Conservation (phyloP, 2,329 filamentous ascomycete species). For the Cercospora berteroae region DNA sequence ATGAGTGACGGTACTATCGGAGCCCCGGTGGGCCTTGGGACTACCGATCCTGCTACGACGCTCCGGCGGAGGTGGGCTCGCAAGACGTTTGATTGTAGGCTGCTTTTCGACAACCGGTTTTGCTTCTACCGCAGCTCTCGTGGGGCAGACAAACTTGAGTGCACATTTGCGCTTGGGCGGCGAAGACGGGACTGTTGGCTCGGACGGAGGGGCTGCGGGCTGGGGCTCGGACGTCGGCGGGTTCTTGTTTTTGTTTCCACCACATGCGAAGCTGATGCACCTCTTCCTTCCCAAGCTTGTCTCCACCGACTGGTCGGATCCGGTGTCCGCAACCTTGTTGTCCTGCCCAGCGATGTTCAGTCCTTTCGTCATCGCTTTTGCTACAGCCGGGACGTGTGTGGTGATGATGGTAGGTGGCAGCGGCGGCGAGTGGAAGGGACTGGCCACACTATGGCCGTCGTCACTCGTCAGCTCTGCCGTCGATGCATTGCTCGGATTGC, state of each 20-base stretch:
- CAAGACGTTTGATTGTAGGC: conserved; percentile 35
- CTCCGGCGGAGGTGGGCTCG: conserved; percentile 44
- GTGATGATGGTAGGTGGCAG: conserved; percentile 56
- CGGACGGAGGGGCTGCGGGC: conserved; percentile 33
- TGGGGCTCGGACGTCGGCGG: conserved; percentile 39
- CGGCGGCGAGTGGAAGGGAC: conserved; percentile 83
- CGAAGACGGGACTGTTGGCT: conserved; percentile 29
- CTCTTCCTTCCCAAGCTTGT: conserved; percentile 72
- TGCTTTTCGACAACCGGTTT: conserved; percentile 30
- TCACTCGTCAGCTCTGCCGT: conserved; percentile 94
- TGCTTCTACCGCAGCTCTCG: conserved; percentile 46
- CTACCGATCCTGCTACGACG: conserved; percentile 19
- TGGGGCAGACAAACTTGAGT: conserved; percentile 74
- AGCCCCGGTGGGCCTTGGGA: conserved; percentile 45
- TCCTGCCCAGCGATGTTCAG: conserved; percentile 41
- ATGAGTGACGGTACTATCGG: conserved; percentile 52
- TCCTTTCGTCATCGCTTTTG: conserved; percentile 41
- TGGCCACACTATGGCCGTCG: conserved; percentile 71
- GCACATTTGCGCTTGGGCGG: conserved; percentile 56
- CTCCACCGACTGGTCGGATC: conserved; percentile 57
- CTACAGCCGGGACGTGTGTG: conserved; percentile 39
- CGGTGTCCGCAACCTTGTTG: conserved; percentile 34
- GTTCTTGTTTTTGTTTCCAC: conserved; percentile 55
- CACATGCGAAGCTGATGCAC: conserved; percentile 88
- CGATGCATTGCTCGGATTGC: conserved; percentile 76